Evolutionary conservation across 192 early-diverging fungal species (phyloP).

Genomic region (Dissophora globulifera): DNA sequence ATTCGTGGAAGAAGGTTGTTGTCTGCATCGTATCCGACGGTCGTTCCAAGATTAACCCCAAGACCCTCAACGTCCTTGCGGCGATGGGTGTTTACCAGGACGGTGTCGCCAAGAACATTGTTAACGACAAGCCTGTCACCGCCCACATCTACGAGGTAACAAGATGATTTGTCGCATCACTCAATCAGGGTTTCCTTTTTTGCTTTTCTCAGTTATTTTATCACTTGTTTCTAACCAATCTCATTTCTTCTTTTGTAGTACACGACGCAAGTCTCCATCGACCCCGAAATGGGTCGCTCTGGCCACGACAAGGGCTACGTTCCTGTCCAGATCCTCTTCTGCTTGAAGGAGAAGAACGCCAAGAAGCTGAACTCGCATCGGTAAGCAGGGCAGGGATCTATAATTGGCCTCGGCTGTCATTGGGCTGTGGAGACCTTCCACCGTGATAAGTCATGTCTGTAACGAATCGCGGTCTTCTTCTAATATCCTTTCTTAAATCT

Average conservation of each 20-base stretch:
- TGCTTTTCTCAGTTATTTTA: no score
- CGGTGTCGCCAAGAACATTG: constrained; percentile 72
- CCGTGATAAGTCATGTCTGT: no score
- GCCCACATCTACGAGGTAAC: constrained; percentile 72
- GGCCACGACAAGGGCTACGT: constrained; percentile 72
- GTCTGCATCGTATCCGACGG: constrained; percentile 88
- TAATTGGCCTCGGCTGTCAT: neutral
- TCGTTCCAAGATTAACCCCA: constrained; percentile 76
- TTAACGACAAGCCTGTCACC: constrained; percentile 72
- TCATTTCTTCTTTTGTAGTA: constrained; percentile 58
- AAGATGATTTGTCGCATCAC: neutral
- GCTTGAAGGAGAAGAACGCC: constrained; percentile 92
- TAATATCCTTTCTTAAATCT: neutral
- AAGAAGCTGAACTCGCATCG: constrained; percentile 92
- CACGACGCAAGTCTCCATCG: constrained; percentile 81
- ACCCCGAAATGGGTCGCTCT: constrained; percentile 77
- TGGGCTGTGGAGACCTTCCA: constrained; percentile 3
- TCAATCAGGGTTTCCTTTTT: no score
- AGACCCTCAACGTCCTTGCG: constrained; percentile 75
- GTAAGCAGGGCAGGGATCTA: constrained; percentile 56
- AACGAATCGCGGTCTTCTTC: neutral
- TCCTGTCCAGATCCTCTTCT: constrained; percentile 85
- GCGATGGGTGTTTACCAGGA: constrained; percentile 89
- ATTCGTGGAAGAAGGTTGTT: constrained; percentile 88
- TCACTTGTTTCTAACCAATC: neutral